Evolutionary conservation across 176 grass and related monocot species (phyloP), one percentile per base, ranked within the genome.

Genomic region (Triticum dicoccoides): DNA sequence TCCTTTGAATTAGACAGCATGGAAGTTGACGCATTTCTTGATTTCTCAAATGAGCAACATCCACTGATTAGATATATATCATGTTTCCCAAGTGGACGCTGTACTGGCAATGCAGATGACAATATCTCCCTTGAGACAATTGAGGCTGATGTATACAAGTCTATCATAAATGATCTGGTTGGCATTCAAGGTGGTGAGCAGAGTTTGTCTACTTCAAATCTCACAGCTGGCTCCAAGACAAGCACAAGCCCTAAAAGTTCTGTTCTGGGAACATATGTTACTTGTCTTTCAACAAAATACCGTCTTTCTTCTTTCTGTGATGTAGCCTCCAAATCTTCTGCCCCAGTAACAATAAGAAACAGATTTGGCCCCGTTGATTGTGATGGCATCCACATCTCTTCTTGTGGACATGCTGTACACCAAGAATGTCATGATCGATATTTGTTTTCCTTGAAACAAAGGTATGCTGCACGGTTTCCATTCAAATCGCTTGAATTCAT

Each of bases 381-480:
- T 91, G 92, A 99, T 87, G 97, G 97, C 79, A 89, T 99, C 65
- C 94, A 97, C 79, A 94, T 99, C 77, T 97, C 94, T 49, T 94
- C 97, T 64, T 99, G 97, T 73, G 97, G 97, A 30, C 97, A 99
- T 89, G 94, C 92, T 78, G 97, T 99, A 59, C 97, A 99, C 89
- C 97, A 97, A 63, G 97, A 99, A 83, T 99, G 97, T 38, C 89
- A 97, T 81, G 97, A 97, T 67, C 81, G 97, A 73, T 99, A 99
- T 88, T 81, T 97, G 11, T 95, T 93, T 38, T 99, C 97, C 77
- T 91, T 99, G 73, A 97, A 99, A 89, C 94, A 99, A 93, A 91
- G 97, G 97, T 99, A 90, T 64, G 75, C 49, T 63, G 64, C 81
- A 42, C 12, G 18, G 30, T 13, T 85, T 52, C 51, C 45, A 70